A percentile compares a stretch with the other conserved stretches of the same genome.
Evolutionary conservation across 2,329 filamentous ascomycete genomes (phyloP).

Genomic region (Sporothrix brasiliensis): DNA sequence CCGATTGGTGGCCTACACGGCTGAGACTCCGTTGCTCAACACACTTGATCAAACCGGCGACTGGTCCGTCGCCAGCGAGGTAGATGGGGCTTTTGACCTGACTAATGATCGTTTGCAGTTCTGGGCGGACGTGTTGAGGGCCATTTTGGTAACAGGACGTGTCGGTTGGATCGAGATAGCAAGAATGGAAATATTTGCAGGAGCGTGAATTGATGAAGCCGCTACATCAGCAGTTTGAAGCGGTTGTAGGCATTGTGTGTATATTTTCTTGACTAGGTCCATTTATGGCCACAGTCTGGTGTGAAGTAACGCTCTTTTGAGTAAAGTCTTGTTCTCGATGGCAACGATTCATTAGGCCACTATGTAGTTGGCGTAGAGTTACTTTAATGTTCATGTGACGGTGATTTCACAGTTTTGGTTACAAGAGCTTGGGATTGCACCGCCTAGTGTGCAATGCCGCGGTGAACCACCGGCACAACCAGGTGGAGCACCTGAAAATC

Average conservation of each 20-base stretch:
- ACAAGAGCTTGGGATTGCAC: too few species aligned
- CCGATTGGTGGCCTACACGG: neutral
- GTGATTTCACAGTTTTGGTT: neutral
- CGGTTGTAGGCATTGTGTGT: neutral
- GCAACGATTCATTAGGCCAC: neutral
- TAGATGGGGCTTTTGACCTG: constrained; percentile 2
- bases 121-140: constrained; percentile 22
- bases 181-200: too few species aligned
- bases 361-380: neutral
- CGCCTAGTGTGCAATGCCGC: neutral
- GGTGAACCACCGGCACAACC: neutral
- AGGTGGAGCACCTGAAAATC: neutral
- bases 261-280: neutral
- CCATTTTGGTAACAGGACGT: constrained; percentile 13
- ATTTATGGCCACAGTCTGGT: too few species aligned
- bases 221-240: neutral
- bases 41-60: neutral
- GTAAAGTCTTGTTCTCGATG: neutral
- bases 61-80: constrained; percentile 8
- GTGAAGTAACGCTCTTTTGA: too few species aligned
- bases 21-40: constrained; percentile 4
- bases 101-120: neutral
- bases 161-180: constrained; percentile 19
- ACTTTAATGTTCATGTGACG: neutral
- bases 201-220: neutral